Percentiles rank a stretch among this genome's conserved stretches.
These are phyloP conservation scores for Vaccinium myrtillus DNA, from an alignment of 148 eudicot species.

Conservation along the genomic window DNA sequence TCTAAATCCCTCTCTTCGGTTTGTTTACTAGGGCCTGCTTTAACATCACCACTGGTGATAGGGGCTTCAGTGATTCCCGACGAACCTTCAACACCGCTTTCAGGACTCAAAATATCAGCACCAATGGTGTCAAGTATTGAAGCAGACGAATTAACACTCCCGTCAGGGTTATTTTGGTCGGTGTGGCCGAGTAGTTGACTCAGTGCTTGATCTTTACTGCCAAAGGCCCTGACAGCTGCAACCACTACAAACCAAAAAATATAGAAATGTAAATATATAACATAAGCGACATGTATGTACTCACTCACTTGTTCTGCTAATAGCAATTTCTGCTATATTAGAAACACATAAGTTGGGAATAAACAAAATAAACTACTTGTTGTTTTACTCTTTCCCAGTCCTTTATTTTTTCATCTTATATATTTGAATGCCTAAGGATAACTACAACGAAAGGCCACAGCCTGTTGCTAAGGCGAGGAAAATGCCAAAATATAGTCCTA, in stretches of 20 bases:
- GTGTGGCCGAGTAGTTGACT: conserved; percentile 38
- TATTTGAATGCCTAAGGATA: neutral
- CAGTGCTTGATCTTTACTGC: conserved; percentile 46
- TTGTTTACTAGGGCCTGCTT: conserved; percentile 20
- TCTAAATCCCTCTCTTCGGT: conserved; percentile 59
- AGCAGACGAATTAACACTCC: conserved; percentile 12
- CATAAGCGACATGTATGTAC: neutral
- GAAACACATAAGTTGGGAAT: neutral
- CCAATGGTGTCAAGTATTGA: conserved; percentile 11
- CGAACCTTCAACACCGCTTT: conserved; percentile 23
- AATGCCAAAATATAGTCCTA: neutral
- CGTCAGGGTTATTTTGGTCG: conserved; percentile 12
- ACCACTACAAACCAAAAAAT: conserved; percentile 34
- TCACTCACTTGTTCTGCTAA: neutral
- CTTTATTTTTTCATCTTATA: neutral
- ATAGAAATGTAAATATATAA: neutral
- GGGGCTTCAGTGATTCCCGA: conserved; percentile 9
- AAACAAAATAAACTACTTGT: neutral
- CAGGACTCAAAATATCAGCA: neutral
- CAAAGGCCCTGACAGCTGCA: conserved; percentile 44
- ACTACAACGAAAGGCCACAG: neutral
- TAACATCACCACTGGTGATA: conserved; percentile 24
- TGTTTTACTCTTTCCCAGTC: neutral
- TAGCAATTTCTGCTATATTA: neutral
- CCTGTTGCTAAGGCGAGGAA: neutral